Percentiles rank a stretch among this genome's conserved stretches.
Conservation (phyloP, 2,329 filamentous ascomycete species). For the Aspergillus niger region DNA sequence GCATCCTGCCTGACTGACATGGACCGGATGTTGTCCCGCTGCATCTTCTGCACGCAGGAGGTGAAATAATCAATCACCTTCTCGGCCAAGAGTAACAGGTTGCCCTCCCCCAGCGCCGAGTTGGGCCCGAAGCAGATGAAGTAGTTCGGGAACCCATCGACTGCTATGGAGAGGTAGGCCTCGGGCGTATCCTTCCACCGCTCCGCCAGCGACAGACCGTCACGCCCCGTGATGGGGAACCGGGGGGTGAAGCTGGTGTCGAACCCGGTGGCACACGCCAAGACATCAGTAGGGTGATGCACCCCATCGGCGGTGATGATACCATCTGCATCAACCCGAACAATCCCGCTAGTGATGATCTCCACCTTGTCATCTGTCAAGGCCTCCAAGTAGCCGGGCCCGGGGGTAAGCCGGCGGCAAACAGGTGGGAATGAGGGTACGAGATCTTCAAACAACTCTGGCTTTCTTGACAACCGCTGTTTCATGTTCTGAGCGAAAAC, state of each 20-base stretch:
- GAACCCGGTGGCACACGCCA: slow-evolving; percentile 44
- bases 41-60: slow-evolving; percentile 37
- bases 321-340: slow-evolving; percentile 35
- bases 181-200: slow-evolving; percentile 37
- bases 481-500: slow-evolving; percentile 37
- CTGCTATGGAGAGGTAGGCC: slow-evolving; percentile 39
- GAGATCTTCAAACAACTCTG: slow-evolving; percentile 38
- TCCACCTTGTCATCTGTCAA: slow-evolving; percentile 62
- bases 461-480: slow-evolving; percentile 36
- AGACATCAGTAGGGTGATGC: slow-evolving; percentile 36
- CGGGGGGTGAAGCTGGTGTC: slow-evolving; percentile 39
- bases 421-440: slow-evolving; percentile 34
- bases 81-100: slow-evolving; percentile 38
- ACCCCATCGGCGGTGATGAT: slow-evolving; percentile 39
- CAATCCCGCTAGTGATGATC: slow-evolving; percentile 59
- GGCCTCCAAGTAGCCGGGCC: slow-evolving; percentile 59
- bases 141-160: slow-evolving; percentile 39
- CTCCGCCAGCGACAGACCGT: slow-evolving; percentile 30
- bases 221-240: slow-evolving; percentile 37
- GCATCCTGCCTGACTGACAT: slow-evolving; percentile 31
- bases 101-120: slow-evolving; percentile 36
- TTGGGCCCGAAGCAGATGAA: slow-evolving; percentile 40
- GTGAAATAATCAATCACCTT: slow-evolving; percentile 38
- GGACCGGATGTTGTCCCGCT: slow-evolving; percentile 37
- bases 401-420: slow-evolving; percentile 48